phyloP scores from a whole-genome alignment of 2,329 filamentous ascomycete genomes.

The Lachnum nothofagi region DNA sequence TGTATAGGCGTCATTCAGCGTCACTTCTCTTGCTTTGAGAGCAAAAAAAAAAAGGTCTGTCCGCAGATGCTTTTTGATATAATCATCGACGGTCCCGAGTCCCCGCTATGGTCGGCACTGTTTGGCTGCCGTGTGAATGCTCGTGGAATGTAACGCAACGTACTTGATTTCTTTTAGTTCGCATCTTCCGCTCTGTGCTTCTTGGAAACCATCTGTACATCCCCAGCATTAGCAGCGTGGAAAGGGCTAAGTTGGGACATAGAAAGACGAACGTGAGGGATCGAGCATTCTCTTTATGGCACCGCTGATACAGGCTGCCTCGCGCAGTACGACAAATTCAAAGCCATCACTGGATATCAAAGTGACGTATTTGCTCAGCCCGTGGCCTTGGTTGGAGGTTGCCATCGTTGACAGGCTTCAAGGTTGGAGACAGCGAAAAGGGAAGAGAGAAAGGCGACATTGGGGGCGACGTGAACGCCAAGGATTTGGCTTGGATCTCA shows the following conservation, averaged over 20 bases:
- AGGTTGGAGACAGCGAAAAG: neutral
- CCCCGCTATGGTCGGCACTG: neutral
- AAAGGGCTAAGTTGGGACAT: slow-evolving; percentile 7
- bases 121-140: neutral
- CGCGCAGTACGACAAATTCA: slow-evolving; percentile 69
- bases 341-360: slow-evolving; percentile 71
- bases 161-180: slow-evolving; percentile 71
- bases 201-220: slow-evolving; percentile 54
- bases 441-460: neutral
- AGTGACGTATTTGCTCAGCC: slow-evolving; percentile 64
- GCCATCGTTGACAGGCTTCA: slow-evolving; percentile 10
- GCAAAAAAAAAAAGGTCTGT: slow-evolving; percentile 33
- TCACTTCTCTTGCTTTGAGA: slow-evolving; percentile 21
- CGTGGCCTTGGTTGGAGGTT: slow-evolving; percentile 9
- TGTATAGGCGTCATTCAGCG: slow-evolving; percentile 46
- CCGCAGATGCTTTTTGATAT: slow-evolving; percentile 22
- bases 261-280: slow-evolving; percentile 50
- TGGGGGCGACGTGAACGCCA: neutral
- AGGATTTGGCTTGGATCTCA: no score
- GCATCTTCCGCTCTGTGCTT: slow-evolving; percentile 60
- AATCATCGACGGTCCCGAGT: slow-evolving; percentile 29
- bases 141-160: slow-evolving; percentile 28
- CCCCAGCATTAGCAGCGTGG: slow-evolving; percentile 5
- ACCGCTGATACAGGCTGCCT: slow-evolving; percentile 64
- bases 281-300: slow-evolving; percentile 73